Conservation (phyloP, 1,139 yeast genomes). For the Hemisphaericaspora xylofermentans region DNA sequence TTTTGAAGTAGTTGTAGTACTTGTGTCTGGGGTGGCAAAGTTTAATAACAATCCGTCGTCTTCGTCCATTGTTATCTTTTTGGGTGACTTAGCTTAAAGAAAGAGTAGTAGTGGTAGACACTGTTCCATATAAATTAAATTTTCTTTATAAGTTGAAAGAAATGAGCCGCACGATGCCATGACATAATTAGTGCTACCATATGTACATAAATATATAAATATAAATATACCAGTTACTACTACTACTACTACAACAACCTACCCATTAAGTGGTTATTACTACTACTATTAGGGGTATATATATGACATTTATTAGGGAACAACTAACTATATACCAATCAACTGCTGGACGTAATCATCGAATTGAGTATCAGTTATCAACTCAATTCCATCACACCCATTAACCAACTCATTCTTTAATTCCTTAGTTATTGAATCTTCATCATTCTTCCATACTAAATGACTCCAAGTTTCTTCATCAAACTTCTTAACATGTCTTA, state of each 20-base stretch:
- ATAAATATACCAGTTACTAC: too few species aligned
- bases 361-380: slow-evolving; percentile 29
- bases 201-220: too few species aligned
- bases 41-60: slow-evolving; percentile 72
- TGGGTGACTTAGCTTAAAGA: not conserved
- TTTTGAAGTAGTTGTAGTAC: slow-evolving; percentile 12
- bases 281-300: too few species aligned
- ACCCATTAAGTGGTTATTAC: too few species aligned
- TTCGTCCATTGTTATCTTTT: slow-evolving; percentile 18
- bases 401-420: slow-evolving; percentile 26
- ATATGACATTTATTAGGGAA: not conserved
- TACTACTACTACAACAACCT: too few species aligned
- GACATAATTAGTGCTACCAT: too few species aligned
- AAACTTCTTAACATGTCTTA: slow-evolving; percentile 67
- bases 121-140: too few species aligned
- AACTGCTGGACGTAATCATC: slow-evolving; percentile 27
- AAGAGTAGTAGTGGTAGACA: not conserved
- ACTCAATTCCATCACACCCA: slow-evolving; percentile 22
- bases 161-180: slow-evolving; percentile 6
- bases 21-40: slow-evolving; percentile 45
- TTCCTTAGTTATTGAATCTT: slow-evolving; percentile 33
- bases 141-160: not conserved
- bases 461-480: slow-evolving; percentile 67
- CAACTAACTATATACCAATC: slow-evolving; percentile 1
- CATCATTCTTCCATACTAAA: slow-evolving; percentile 48